Evolutionary conservation across 2,329 filamentous ascomycete genomes (phyloP), one percentile per base, ranked within the genome.

Genomic region (Elsinoe arachidis): DNA sequence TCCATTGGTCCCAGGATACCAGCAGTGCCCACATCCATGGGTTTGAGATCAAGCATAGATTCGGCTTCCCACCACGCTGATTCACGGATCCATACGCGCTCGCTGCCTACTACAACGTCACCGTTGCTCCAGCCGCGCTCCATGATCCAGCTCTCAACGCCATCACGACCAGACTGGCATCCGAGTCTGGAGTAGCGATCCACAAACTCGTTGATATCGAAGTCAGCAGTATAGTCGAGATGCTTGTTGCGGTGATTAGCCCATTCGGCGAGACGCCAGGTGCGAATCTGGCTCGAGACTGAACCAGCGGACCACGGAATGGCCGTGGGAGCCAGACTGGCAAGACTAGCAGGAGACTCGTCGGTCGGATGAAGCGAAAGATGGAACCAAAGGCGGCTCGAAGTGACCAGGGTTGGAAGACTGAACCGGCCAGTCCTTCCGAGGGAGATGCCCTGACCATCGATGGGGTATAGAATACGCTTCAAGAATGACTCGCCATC

Each of bases 111-210:
- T 4, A 96, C 84, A 1, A 97, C 90, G 73, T 97, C 93, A 38
- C 93, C 93, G 64, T 99, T 99, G 74, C 90, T 96, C 93, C 93
- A 99, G 1, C 93, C 93, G 59, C 93, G 85, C 72, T 97, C 91
- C 52, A 97, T 80, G 58, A 95, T 80, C 90, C 92, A 99, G 65
- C 82, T 95, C 68, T 97, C 90, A 55, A 96, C 90, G 49, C 92
- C 93, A 61, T 99, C 93, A 61, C 84, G 84, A 58, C 93, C 93
- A 62, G 95, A 90, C 64, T 86, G 83, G 70, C 93, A 99, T 12
- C 93, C 93, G 0, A 99, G 80, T 5, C 82, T 77, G 4, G 84
- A 78, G 69, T 96, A 99, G 44, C 93, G 84, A 64, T 86, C 84
- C 17, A 85, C 81, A 65, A 99, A 97, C 69, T 99, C 93, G 14